Base-by-base conservation (phyloP, 352 stramenopile genomes). In the Globisporangium spinosum region DNA sequence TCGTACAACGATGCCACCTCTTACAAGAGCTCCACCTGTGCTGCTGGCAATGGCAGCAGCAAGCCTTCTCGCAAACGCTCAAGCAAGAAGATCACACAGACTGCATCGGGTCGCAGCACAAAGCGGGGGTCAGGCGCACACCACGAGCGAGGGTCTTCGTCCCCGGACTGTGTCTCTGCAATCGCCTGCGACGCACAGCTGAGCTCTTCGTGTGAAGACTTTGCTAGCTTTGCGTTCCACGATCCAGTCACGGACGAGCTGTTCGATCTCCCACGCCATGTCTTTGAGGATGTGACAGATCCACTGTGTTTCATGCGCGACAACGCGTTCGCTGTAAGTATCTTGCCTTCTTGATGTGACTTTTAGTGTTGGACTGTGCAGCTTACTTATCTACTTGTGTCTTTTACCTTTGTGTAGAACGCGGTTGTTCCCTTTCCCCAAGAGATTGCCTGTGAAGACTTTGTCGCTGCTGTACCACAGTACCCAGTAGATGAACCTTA, bases 211-310 rank as follows among this genome's bases (percentile, higher is more conserved):
- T 70, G 60, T 34, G 65, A 70, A 17, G 65, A 70, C 35, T 70
- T 70, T 56, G 29, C 57, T 10, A 70, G 53, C 34, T 70, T 70
- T 65, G 57, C 57, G 35, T 58, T 65, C 40, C 56, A 64, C 38
- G 51, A 71, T 23, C 66, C 66, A 49, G 60, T 67, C 1, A 29
- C 49, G 1, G 45, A 60, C 2, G 49, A 71, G 43, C 32, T 71
- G 9, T 71, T 71, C 20, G 66, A 67, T 5, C 38, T 71, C 15
- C 66, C 66, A n/a, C 66, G 66, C 27, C 40, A 67, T 15, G 51
- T 71, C 7, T 67, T 71, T 7, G 66, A 71, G 2, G 66, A 71
- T 9, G 59, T 71, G 32, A 67, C 51, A 3, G 66, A 71, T 51
- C 58, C 57, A 23, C 27, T 65, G 17, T 45, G 65, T 13, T 60